phyloP scores from a whole-genome alignment of 768 basidiomycete species.

The Lyophyllum decastes region DNA sequence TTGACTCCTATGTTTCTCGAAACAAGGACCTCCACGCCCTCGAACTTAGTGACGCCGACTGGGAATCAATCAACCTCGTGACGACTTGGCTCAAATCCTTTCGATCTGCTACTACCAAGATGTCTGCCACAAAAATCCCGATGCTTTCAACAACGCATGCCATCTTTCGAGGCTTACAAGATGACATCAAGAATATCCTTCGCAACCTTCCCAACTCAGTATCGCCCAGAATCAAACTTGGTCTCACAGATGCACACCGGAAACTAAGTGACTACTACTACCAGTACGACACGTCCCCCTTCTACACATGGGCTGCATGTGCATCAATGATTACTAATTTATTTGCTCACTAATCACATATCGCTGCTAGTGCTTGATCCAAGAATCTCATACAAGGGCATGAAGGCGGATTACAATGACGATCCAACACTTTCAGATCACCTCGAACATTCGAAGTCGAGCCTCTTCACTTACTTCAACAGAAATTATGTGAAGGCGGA shows the following conservation, averaged over 20 bases:
- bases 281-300: conserved; percentile 29
- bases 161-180: conserved; percentile 33
- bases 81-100: conserved; percentile 23
- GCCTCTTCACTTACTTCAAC: conserved; percentile 10
- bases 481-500: conserved; percentile 4
- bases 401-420: conserved; percentile 20
- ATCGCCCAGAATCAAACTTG: conserved; percentile 14
- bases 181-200: conserved; percentile 21
- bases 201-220: conserved; percentile 17
- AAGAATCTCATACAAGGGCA: conserved; percentile 22
- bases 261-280: conserved; percentile 35
- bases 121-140: conserved; percentile 32
- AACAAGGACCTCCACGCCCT: conserved; percentile 14
- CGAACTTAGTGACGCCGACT: conserved; percentile 19
- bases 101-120: conserved; percentile 27
- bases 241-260: conserved; percentile 26
- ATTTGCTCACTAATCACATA: not conserved
- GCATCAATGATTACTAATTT: conserved; percentile 5
- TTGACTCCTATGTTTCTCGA: conserved; percentile 20
- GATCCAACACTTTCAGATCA: conserved; percentile 15
- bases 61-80: conserved; percentile 19
- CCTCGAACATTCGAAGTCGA: conserved; percentile 10
- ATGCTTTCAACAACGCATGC: conserved; percentile 35
- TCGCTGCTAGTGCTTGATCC: conserved; percentile 31
- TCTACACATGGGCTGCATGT: conserved; percentile 31